Evolutionary conservation across 768 basidiomycete species (phyloP), one percentile per base, ranked within the genome.

Genomic region (Boletus sensibilis): DNA sequence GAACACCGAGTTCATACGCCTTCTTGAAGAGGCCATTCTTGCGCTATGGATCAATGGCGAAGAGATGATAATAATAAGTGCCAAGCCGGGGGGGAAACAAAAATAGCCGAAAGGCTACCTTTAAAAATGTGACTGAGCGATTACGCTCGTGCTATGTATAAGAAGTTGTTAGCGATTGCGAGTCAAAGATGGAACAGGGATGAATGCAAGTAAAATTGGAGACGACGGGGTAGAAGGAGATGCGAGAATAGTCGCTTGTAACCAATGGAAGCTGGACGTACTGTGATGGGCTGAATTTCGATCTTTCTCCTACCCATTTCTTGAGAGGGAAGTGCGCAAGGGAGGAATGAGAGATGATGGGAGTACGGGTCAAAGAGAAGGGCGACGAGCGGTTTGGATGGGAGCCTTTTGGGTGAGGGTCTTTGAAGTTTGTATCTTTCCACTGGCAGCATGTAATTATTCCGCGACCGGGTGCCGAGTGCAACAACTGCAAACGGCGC

Each of bases 1-100:
- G 82, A 4, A 92, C 90, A n/a, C 90, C 90, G 58, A 93, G 87
- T 74, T 92, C 90, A 67, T 92, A 92, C 0, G 91, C 90, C 68
- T 92, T 92, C 74, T 92, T 92, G 85, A 93, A 92, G 60, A 93
- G 84, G 5, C 90, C 91, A 57, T 90, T 90, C 78, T 92, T 92
- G 64, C 91, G 84, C 91, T 92, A 75, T 46, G 43, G 62, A 57
- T 64, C 44, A 51, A 57, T 61, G 63, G 46, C 50, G 35, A 50
- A 52, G 50, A 60, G 52, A 59, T 51, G 48, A 63, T 54, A 62
- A 65, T 60, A 66, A 74, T 69, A 74, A 78, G 64, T 67, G 74
- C 74, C 71, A 75, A 73, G 73, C 62, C 64, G 38, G 54, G 61
- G 49, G 53, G 37, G 6, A 43, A 65, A 73, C 78, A 83, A 85